These are phyloP conservation scores for Globisporangium cylindrosporum DNA, from an alignment of 352 stramenopile species.

Conservation along the genomic window DNA sequence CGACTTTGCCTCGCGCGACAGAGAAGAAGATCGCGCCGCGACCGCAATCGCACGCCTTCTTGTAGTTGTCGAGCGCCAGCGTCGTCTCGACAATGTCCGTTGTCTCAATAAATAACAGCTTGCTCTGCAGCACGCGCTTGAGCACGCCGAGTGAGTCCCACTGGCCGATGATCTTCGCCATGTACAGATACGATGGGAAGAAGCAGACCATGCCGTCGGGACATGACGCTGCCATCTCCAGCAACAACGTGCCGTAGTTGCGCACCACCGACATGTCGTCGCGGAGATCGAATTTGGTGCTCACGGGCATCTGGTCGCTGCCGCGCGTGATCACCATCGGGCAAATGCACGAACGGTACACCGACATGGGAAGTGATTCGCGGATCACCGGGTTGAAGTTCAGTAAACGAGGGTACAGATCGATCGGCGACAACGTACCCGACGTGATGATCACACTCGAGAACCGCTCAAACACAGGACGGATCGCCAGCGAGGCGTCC, in stretches of 20 bases:
- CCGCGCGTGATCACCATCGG: conserved; percentile 97
- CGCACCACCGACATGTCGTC: conserved; percentile 91
- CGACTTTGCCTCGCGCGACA: conserved; percentile 98
- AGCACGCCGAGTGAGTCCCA: conserved; percentile 93
- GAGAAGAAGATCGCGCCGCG: conserved; percentile 98
- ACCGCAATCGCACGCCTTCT: conserved; percentile 94
- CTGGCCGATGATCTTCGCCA: conserved; percentile 98
- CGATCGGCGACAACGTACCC: conserved; percentile 97
- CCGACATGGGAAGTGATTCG: conserved; percentile 97
- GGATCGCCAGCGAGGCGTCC: conserved; percentile 97
- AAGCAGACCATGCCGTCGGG: conserved; percentile 99
- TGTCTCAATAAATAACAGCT: conserved; percentile 99
- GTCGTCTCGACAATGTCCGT: conserved; percentile 99
- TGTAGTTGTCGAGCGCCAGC: conserved; percentile 98
- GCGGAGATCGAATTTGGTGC: conserved; percentile 91
- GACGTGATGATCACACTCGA: conserved; percentile 88
- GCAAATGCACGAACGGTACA: conserved; percentile 97
- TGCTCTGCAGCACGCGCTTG: conserved; percentile 94
- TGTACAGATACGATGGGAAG: conserved; percentile 99
- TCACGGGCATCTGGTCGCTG: conserved; percentile 96
- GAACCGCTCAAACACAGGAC: conserved; percentile 96
- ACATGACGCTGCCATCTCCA: conserved; percentile 92
- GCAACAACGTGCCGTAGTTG: conserved; percentile 95
- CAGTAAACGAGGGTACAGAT: conserved; percentile 98
- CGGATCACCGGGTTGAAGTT: conserved; percentile 97